Base-by-base conservation (phyloP, 2,329 filamentous ascomycete genomes). In the Aspergillus texensis region DNA sequence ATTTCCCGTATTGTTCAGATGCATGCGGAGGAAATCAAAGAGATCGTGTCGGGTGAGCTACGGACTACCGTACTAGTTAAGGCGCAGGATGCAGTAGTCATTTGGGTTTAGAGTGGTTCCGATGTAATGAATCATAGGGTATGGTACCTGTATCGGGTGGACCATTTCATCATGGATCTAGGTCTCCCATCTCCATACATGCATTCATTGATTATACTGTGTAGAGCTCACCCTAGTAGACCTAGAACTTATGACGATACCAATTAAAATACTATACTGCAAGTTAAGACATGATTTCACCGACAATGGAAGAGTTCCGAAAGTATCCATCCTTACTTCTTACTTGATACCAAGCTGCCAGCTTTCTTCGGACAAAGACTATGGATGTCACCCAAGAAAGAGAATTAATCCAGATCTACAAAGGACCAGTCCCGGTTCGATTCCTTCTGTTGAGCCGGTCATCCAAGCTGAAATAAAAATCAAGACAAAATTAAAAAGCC, bases 71-170 rank as follows among this genome's bases (percentile, higher is more conserved):
- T 41, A 41, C 39, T n/a, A 41, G 39, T 41, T 41, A 67, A 66
- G 62, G 61, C 62, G 64, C 67, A 70, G 67, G 61, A 60, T 61
- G 68, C 62, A 65, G 55, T 55, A 60, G 65, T 69, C 68, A 68
- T 67, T 63, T 67, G 64, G 61, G 60, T 50, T 48, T 34, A 58
- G 57, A 57, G 52, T 63, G 64, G 55, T 57, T 48, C 32, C 32
- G 21, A 55, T 36, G 52, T 55, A 55, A 55, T 24, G 36, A 36
- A 39, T 53, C 9, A 32, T 53, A 53, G 36, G 32, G 32, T 65
- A 66, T 57, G 57, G 59, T 66, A 62, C 62, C 30, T 57, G 61
- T 63, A 61, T 60, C 46, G 32, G 11, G n/a, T 39, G 32, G 34
- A 32, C 52, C 52, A 55, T 55, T 55, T 50, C n/a, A 34, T 39